Evolutionary conservation across 106 monocot genomes (phyloP), one percentile per base, ranked within the genome.

Genomic region (Vanilla planifolia): DNA sequence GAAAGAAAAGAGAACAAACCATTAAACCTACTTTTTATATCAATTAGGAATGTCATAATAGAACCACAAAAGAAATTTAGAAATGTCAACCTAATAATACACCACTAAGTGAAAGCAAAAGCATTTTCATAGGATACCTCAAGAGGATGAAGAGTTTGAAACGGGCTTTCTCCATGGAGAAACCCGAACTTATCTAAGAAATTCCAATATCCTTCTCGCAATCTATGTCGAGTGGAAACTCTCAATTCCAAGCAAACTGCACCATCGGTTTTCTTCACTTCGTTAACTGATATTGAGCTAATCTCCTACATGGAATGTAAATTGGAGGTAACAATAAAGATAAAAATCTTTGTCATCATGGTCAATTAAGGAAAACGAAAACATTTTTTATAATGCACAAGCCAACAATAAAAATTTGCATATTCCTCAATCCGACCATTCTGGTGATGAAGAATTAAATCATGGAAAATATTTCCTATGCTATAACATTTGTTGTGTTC

Each of bases 181-280:
- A 56, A 83, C 55, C 86, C 92, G 70, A 74, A 86, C 29, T 33
- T 75, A 47, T 71, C 59, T 33, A 91, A 63, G 37, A 91, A 85
- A 55, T 75, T 77, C 90, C 90, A 91, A 48, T 77, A 91, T 3
- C 73, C 73, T 59, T 73, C 65, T 43, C 52, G 55, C 63, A 82
- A 11, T 35, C 63, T 79, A 53, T 67, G 51, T 56, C 53, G 61
- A 46, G 75, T 44, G 41, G 68, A 27, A 21, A 67, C 68, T 60
- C 48, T 76, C 48, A 91, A 51, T 33, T 78, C 74, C 43, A 92
- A 61, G 61, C 45, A 66, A 51, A 73, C 15, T 43, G 74, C 77
- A 23, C 79, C 83, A 67, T 92, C 92, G 21, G 55, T 50, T 65
- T 61, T 92, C 59, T 77, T 86, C 17, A 75, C 66, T 55, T 82